These are phyloP conservation scores for Phaeotremella skinneri DNA, from an alignment of 768 basidiomycete species.

Conservation along the genomic window DNA sequence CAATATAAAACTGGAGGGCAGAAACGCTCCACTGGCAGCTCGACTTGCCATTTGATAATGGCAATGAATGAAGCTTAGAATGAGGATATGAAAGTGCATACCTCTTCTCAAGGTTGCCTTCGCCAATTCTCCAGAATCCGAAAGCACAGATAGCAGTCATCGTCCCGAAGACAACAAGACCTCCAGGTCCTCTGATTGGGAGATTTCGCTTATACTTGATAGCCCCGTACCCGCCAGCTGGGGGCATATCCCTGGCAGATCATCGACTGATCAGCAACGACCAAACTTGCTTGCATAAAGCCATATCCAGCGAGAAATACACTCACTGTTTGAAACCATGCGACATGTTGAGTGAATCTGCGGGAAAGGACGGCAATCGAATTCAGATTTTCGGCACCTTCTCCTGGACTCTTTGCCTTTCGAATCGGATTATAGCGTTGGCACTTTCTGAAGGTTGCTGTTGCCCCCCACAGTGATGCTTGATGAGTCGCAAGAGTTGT, in stretches of 20 bases:
- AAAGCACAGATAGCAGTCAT: slow-evolving; percentile 80
- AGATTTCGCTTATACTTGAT: slow-evolving; percentile 95
- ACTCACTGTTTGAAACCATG: slow-evolving; percentile 4
- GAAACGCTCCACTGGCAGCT: no score
- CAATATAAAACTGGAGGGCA: no score
- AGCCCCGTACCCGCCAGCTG: slow-evolving; percentile 84
- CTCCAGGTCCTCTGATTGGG: slow-evolving; percentile 67
- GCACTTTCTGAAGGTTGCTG: background rate
- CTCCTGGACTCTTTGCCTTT: background rate
- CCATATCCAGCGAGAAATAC: background rate
- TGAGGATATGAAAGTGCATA: slow-evolving; percentile 55
- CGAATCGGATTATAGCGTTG: background rate
- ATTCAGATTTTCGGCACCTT: no score
- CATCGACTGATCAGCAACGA: background rate
- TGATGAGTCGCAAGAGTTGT: background rate
- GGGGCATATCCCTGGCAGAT: slow-evolving; percentile 82
- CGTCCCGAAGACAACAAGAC: slow-evolving; percentile 77
- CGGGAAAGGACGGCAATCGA: no score
- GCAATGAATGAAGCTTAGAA: slow-evolving; percentile 1
- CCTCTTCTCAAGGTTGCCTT: slow-evolving; percentile 90
- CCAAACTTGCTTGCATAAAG: background rate
- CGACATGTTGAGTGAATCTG: background rate
- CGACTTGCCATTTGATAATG: no score
- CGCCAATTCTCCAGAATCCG: slow-evolving; percentile 87
- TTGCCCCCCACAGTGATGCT: background rate